Base-by-base conservation (phyloP, 768 basidiomycete species). In the Mycena capillaripes region DNA sequence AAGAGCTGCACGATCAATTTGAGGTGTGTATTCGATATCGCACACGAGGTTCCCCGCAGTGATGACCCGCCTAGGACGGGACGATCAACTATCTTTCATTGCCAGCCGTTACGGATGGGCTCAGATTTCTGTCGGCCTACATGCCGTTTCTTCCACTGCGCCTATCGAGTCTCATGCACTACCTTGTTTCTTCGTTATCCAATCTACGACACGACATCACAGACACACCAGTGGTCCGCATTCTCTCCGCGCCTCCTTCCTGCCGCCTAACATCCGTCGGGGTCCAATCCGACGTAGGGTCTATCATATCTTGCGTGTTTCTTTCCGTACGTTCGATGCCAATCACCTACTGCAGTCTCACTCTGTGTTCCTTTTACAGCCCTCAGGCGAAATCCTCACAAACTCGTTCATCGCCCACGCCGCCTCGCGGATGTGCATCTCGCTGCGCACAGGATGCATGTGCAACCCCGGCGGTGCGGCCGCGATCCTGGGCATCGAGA, bases 381-480 rank as follows among this genome's bases (percentile, higher is more conserved):
- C 93, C n/a, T 81, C 83, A 14, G 92, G 92, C 12, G 86, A 89
- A 40, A 88, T 92, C 84, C 82, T 94, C 4, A 89, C 93, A 0
- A 91, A 92, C 72, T 89, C 90, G 1, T 94, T 94, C 80, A 86
- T 95, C 75, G 93, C 93, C 75, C 84, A 91, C 75, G 86, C 91
- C 1, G 93, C 94, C 14, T 85, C 90, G 19, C 83, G 80, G 53
- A 85, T 87, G 74, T 86, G 86, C 58, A 92, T 96, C 69, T 95
- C 94, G 16, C 82, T 96, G 38, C 90, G 95, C 44, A 94, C 94
- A 1, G 95, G 95, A 0, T 96, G 94, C 79, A 91, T 95, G 89
- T 96, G 94, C 78, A 96, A 96, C 74, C 93, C 95, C 17, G 95
- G 95, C 12, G 95, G 90, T 12, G 92, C 94, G 0, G 90, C 93